phyloP scores from a whole-genome alignment of 2,329 filamentous ascomycete genomes.

The Venturiaceae sp. region DNA sequence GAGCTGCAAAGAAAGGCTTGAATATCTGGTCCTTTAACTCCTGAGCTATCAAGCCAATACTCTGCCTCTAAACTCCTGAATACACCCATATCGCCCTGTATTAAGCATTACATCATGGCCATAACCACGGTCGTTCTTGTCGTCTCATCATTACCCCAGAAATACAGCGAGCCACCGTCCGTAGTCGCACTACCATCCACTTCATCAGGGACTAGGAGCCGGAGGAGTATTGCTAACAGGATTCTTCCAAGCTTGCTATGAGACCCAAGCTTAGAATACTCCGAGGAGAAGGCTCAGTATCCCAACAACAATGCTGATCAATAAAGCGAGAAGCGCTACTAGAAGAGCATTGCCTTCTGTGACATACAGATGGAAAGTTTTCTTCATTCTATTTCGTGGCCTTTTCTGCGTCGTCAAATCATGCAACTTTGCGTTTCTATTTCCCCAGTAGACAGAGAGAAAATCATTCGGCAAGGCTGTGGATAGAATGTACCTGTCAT shows the following conservation, averaged over 20 bases:
- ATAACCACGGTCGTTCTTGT: too few relatives aligned
- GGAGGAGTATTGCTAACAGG: too few relatives aligned
- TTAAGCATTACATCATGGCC: too few relatives aligned
- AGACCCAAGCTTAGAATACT: background rate
- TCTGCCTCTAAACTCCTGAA: too few relatives aligned
- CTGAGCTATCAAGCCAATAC: too few relatives aligned
- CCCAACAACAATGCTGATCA: background rate
- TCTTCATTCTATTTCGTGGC: background rate
- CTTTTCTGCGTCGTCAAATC: background rate
- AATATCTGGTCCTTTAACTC: too few relatives aligned
- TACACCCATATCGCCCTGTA: too few relatives aligned
- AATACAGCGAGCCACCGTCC: too few relatives aligned
- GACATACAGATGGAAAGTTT: background rate
- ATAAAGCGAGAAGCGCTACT: background rate
- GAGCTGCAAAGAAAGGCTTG: too few relatives aligned
- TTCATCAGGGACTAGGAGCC: too few relatives aligned
- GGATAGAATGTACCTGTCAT: background rate
- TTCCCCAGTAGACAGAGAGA: background rate
- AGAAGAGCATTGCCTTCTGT: background rate
- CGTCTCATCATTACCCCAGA: too few relatives aligned
- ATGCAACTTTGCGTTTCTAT: background rate
- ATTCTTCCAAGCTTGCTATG: slow-evolving; percentile 4
- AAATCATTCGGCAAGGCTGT: background rate
- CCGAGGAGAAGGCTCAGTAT: background rate
- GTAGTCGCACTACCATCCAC: too few relatives aligned